Evolutionary conservation across 2,329 filamentous ascomycete genomes (phyloP).

Genomic region (Leptographium galeiforme): DNA sequence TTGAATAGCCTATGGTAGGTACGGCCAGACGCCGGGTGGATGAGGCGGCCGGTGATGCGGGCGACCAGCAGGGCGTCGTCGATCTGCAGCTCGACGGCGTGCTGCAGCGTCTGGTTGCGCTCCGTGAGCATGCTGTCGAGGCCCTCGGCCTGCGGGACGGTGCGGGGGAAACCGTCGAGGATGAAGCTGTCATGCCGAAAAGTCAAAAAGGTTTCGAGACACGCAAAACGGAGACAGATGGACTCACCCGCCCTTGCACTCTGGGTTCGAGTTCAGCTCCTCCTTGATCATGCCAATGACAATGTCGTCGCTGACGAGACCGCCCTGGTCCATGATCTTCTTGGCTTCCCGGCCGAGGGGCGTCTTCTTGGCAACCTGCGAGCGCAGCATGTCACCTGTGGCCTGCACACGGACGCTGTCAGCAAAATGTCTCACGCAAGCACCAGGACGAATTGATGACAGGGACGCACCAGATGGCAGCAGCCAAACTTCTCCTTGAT

Average conservation of each 20-base stretch:
- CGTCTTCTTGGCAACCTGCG: slow-evolving; percentile 96
- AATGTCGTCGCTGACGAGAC: slow-evolving; percentile 95
- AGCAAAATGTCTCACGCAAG: slow-evolving; percentile 12
- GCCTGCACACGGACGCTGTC: slow-evolving; percentile 41
- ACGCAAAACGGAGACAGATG: not conserved
- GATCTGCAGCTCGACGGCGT: slow-evolving; percentile 93
- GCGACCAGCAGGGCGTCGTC: slow-evolving; percentile 87
- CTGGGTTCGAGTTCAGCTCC: slow-evolving; percentile 83
- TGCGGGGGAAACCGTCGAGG: slow-evolving; percentile 95
- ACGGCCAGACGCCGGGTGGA: slow-evolving; percentile 91
- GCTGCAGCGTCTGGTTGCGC: slow-evolving; percentile 74
- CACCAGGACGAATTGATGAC: slow-evolving; percentile 22
- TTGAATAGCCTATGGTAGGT: slow-evolving; percentile 99
- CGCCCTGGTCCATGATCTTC: slow-evolving; percentile 99
- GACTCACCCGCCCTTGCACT: slow-evolving; percentile 87
- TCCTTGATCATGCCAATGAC: slow-evolving; percentile 99
- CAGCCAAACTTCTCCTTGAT: slow-evolving; percentile 97
- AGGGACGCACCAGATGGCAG: slow-evolving; percentile 75
- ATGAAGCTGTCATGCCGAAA: slow-evolving; percentile 58
- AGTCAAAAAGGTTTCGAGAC: not conserved
- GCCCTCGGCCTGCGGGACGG: slow-evolving; percentile 86
- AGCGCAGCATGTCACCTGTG: slow-evolving; percentile 97
- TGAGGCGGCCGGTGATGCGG: slow-evolving; percentile 87
- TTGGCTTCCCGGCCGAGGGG: slow-evolving; percentile 88
- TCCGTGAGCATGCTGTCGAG: slow-evolving; percentile 80